Percentiles rank a stretch among this genome's conserved stretches.
Conservation (phyloP, 352 stramenopile species). For the Phytophthora constricta region DNA sequence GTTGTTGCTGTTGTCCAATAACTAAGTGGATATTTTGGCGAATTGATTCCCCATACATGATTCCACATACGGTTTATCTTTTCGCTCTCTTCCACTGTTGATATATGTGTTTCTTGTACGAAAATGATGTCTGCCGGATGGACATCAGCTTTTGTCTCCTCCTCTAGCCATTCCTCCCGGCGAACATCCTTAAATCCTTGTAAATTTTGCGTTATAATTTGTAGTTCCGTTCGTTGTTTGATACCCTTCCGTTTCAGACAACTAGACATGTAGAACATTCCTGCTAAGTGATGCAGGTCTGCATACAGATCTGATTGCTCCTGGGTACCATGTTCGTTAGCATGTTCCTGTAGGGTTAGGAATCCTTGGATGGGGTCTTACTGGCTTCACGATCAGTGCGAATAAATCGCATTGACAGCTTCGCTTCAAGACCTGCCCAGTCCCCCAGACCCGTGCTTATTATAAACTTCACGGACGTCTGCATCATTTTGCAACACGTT, state of each 20-base stretch:
- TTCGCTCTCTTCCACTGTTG: neutral
- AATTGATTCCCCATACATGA: neutral
- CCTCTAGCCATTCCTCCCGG: neutral
- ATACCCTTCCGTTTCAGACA: neutral
- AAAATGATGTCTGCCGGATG: constrained; percentile 14
- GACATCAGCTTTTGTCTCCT: neutral
- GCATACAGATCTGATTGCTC: constrained; percentile 7
- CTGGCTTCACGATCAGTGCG: neutral
- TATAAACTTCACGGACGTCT: neutral
- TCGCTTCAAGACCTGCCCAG: neutral
- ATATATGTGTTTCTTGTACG: constrained; percentile 15
- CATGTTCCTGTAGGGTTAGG: neutral
- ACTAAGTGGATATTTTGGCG: neutral
- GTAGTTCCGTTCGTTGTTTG: neutral
- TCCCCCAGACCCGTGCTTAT: neutral
- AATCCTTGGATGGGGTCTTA: neutral
- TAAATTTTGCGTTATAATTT: constrained; percentile 7
- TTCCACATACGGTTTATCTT: neutral
- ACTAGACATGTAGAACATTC: neutral
- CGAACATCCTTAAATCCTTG: constrained; percentile 4
- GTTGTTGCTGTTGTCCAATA: too few relatives aligned
- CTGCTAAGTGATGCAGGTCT: neutral
- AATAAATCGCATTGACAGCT: neutral
- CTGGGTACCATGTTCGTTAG: too few relatives aligned
- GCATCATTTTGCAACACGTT: neutral